A percentile compares a stretch with the other conserved stretches of the same genome.
Evolutionary conservation across 192 early-diverging fungal species (phyloP).

Genomic region (Backusella tarrabulga): DNA sequence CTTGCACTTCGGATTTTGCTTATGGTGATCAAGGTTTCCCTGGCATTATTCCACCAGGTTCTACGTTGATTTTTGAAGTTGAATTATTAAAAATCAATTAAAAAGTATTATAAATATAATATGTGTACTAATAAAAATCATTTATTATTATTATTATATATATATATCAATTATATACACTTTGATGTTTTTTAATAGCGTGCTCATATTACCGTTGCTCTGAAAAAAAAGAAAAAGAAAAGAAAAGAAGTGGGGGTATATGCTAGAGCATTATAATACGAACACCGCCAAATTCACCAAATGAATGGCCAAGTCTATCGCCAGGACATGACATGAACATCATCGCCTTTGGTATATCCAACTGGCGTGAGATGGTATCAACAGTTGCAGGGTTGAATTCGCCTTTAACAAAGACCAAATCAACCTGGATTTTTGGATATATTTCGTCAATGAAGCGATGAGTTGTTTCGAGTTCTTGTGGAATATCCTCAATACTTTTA

Average conservation of each 20-base stretch:
- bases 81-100: conserved; percentile 34
- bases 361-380: conserved; percentile 38
- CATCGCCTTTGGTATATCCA: conserved; percentile 36
- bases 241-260: background rate
- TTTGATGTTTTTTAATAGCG: background rate
- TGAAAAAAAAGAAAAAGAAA: background rate
- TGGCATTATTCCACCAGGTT: conserved; percentile 37
- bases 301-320: conserved; percentile 25
- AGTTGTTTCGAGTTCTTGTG: conserved; percentile 49
- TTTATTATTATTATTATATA: background rate
- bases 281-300: conserved; percentile 45
- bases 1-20: conserved; percentile 79
- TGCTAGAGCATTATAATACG: conserved; percentile 45
- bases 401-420: conserved; percentile 46
- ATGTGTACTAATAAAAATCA: background rate
- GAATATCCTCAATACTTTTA: conserved; percentile 41
- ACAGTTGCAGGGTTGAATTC: conserved; percentile 40
- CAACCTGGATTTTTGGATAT: conserved; percentile 50
- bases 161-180: background rate
- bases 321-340: conserved; percentile 48
- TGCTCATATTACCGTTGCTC: background rate
- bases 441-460: conserved; percentile 55
- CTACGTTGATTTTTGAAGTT: conserved; percentile 39
- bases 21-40: conserved; percentile 36
- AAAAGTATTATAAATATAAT: background rate